Conservation (phyloP, 192 early-diverging fungal genomes). For the Backusella macrospora region DNA sequence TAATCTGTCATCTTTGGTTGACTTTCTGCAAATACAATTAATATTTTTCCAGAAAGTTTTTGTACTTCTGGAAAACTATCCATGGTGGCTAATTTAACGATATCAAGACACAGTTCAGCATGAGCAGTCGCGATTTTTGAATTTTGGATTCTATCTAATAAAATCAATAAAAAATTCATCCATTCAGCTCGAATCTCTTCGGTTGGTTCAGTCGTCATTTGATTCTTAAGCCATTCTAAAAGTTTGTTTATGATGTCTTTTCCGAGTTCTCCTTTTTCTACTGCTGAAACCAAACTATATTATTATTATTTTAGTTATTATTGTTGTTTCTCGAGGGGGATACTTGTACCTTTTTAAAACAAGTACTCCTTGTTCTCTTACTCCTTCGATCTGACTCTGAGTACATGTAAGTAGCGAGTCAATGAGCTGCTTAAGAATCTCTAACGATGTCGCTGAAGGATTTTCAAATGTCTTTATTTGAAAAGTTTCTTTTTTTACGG, state of each 20-base stretch:
- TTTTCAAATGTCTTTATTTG: neutral
- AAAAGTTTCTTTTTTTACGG: neutral
- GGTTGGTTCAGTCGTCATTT: conserved; percentile 9
- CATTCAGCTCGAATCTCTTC: conserved; percentile 22
- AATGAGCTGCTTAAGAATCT: neutral
- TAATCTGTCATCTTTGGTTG: conserved; percentile 15
- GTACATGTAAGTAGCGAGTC: conserved; percentile 19
- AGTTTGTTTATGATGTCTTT: neutral
- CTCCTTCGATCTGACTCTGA: conserved; percentile 17
- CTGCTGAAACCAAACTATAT: neutral
- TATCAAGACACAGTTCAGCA: neutral
- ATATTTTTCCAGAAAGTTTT: neutral
- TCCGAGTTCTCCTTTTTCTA: neutral
- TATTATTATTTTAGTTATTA: neutral
- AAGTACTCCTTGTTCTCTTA: conserved; percentile 20
- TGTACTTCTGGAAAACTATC: conserved; percentile 18
- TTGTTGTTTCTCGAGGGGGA: neutral
- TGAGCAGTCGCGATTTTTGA: neutral
- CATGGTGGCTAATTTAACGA: neutral
- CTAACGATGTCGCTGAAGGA: neutral
- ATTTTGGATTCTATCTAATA: neutral
- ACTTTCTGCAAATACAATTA: neutral
- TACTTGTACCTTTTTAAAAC: conserved; percentile 9
- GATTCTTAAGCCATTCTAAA: neutral
- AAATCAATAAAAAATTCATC: conserved; percentile 11